phyloP scores from a whole-genome alignment of 169 alveolate genomes.

The Eimeria necatrix region DNA sequence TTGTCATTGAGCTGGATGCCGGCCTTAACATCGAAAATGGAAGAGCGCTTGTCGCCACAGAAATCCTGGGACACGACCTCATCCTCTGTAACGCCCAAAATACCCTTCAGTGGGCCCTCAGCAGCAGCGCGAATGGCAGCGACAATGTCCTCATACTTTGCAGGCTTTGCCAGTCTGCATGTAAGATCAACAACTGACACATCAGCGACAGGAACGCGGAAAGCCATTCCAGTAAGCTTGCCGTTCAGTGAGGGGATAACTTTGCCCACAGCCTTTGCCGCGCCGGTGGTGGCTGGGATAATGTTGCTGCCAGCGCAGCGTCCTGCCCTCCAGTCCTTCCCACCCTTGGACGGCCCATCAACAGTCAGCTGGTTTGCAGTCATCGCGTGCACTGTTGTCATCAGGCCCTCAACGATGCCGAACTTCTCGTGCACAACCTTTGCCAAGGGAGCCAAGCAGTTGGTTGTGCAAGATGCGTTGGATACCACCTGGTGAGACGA shows the following conservation, averaged over 20 bases:
- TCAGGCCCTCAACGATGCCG: slow-evolving; percentile 99
- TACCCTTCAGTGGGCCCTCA: slow-evolving; percentile 94
- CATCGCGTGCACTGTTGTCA: slow-evolving; percentile 99
- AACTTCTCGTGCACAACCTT: slow-evolving; percentile 98
- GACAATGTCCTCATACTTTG: slow-evolving; percentile 97
- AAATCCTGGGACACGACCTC: slow-evolving; percentile 98
- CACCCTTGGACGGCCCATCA: slow-evolving; percentile 99
- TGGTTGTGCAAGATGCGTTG: slow-evolving; percentile 99
- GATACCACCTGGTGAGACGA: slow-evolving; percentile 95
- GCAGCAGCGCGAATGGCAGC: slow-evolving; percentile 96
- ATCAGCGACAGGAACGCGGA: slow-evolving; percentile 99
- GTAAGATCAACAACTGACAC: slow-evolving; percentile 99
- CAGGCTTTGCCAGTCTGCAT: slow-evolving; percentile 97
- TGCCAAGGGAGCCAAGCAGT: slow-evolving; percentile 99
- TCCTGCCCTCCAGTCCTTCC: slow-evolving; percentile 99
- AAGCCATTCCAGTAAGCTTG: slow-evolving; percentile 99
- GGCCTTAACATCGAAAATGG: slow-evolving; percentile 98
- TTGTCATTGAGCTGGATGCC: slow-evolving; percentile 98
- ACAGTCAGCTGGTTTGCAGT: slow-evolving; percentile 99
- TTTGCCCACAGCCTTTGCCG: slow-evolving; percentile 99
- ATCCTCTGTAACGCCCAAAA: slow-evolving; percentile 98
- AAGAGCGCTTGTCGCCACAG: slow-evolving; percentile 96
- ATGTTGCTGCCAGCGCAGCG: slow-evolving; percentile 98
- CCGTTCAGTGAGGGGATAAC: slow-evolving; percentile 99
- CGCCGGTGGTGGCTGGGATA: slow-evolving; percentile 99